Base-by-base conservation (phyloP, 768 basidiomycete genomes). In the Suillus spraguei region DNA sequence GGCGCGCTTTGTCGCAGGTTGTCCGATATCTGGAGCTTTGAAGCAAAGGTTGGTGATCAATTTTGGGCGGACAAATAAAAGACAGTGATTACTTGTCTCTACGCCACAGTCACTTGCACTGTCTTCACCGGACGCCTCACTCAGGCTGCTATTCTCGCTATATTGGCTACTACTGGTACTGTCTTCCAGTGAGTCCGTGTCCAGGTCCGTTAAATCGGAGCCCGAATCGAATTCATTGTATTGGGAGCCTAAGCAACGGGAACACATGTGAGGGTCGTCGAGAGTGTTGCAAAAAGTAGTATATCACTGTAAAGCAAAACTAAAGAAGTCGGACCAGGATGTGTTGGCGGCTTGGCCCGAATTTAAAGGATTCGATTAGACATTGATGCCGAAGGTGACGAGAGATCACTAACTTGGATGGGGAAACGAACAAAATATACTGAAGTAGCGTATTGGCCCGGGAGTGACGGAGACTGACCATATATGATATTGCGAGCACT, bases 1-100 rank as follows among this genome's bases (percentile, higher is more conserved):
- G 20, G 50, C 59, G 0, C 59, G 59, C 28, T 60, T 60, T 44
- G 36, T 14, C 17, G 17, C 42, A 28, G 59, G 59, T 24, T 60
- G 59, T 36, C n/a, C 28, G 28, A 28, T 6, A 32, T 56, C 59
- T 60, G 32, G 5, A 22, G 9, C 47, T 16, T 49, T 6, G 5
- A 46, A 20, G 24, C 4, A 50, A 41, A 46, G 28, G 8, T n/a
- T 9, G 22, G 28, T 56, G 49, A 56, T 4, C 46, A 24, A 7
- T 42, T 52, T 60, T 10, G 41, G 4, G 24, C 5, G 10, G 14
- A 32, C 11, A 52, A 52, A 20, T 38, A 20, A 60, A 32, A n/a
- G n/a, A 35, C 7, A 6, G 39, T 9, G 11, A n/a, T 24, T 33
- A 33, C 59, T n/a, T 9, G 28, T 49, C 11, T 55, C 49, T 16